Percentiles rank a stretch among this genome's conserved stretches.
These are phyloP conservation scores for Rosellinia necatrix DNA, from an alignment of 2,329 filamentous ascomycete genomes.

Conservation along the genomic window DNA sequence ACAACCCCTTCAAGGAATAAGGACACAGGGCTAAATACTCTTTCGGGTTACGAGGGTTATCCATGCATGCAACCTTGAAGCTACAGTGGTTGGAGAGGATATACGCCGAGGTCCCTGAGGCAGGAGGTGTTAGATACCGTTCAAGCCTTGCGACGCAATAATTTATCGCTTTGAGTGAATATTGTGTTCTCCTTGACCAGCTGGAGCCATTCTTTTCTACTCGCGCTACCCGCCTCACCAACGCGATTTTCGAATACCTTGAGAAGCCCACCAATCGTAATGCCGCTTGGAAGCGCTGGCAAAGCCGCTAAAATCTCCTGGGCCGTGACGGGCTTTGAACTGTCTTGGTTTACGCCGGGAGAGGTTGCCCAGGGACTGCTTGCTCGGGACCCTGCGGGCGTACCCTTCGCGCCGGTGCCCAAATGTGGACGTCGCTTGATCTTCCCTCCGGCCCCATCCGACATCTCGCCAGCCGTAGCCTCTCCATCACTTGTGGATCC, in stretches of 20 bases:
- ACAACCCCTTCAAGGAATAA: not conserved
- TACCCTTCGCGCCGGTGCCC: conserved; percentile 51
- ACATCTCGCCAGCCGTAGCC: conserved; percentile 70
- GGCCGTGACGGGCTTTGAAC: conserved; percentile 47
- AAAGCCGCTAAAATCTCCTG: conserved; percentile 61
- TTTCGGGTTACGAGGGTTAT: not conserved
- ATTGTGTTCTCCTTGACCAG: conserved; percentile 61
- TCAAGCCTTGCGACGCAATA: conserved; percentile 50
- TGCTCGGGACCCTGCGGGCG: conserved; percentile 64
- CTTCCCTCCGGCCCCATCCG: conserved; percentile 56
- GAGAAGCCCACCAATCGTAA: conserved; percentile 59
- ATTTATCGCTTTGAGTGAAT: conserved; percentile 60
- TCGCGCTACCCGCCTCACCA: conserved; percentile 56
- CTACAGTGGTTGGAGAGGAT: too few relatives aligned
- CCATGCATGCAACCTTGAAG: too few relatives aligned
- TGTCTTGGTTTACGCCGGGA: conserved; percentile 36
- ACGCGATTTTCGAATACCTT: conserved; percentile 59
- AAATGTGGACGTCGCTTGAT: conserved; percentile 54
- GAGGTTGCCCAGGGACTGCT: conserved; percentile 59
- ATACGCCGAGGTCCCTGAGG: too few relatives aligned
- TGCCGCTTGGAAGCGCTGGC: conserved; percentile 54
- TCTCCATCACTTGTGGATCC: conserved; percentile 75
- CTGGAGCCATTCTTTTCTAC: conserved; percentile 60
- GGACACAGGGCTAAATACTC: not conserved
- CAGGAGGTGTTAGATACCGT: not conserved